Conservation (phyloP, 495 filamentous ascomycete genomes). For the Tuber brumale region DNA sequence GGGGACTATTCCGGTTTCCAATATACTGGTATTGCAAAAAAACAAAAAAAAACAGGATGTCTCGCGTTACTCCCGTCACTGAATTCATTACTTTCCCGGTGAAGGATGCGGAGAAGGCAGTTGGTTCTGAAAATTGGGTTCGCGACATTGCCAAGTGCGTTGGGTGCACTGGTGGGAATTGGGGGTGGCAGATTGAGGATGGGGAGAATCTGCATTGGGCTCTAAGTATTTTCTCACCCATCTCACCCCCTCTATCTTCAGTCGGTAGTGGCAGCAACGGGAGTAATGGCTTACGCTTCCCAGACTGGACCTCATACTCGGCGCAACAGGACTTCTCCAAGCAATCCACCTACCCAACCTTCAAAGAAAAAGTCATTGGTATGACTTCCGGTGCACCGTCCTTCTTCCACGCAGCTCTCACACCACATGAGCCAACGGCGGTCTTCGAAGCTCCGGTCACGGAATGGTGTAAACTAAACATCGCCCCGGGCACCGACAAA, state of each 20-base stretch:
- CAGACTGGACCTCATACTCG: neutral
- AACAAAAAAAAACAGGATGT: neutral
- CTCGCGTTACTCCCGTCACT: slow-evolving; percentile 7
- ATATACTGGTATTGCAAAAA: neutral
- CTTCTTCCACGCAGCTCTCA: slow-evolving; percentile 21
- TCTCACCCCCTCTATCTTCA: neutral
- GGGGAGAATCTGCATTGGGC: slow-evolving; percentile 22
- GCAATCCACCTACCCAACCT: neutral
- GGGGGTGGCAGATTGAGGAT: slow-evolving; percentile 32
- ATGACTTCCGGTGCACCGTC: neutral
- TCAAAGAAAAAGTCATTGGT: neutral
- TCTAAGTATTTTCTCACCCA: slow-evolving; percentile 12
- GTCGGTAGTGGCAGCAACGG: neutral
- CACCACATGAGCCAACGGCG: slow-evolving; percentile 18
- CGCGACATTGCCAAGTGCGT: slow-evolving; percentile 4
- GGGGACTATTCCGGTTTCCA: neutral
- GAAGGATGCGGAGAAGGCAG: slow-evolving; percentile 11
- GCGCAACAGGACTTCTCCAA: neutral
- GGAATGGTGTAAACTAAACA: slow-evolving; percentile 19
- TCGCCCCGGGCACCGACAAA: slow-evolving; percentile 11
- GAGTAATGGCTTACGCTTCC: neutral
- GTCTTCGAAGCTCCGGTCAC: slow-evolving; percentile 8
- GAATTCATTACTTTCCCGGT: slow-evolving; percentile 24
- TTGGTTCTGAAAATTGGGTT: slow-evolving; percentile 17
- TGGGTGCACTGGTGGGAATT: slow-evolving; percentile 11